Evolutionary conservation across 2,329 filamentous ascomycete species (phyloP), one percentile per base, ranked within the genome.

Genomic region (Orbilia oligospora): DNA sequence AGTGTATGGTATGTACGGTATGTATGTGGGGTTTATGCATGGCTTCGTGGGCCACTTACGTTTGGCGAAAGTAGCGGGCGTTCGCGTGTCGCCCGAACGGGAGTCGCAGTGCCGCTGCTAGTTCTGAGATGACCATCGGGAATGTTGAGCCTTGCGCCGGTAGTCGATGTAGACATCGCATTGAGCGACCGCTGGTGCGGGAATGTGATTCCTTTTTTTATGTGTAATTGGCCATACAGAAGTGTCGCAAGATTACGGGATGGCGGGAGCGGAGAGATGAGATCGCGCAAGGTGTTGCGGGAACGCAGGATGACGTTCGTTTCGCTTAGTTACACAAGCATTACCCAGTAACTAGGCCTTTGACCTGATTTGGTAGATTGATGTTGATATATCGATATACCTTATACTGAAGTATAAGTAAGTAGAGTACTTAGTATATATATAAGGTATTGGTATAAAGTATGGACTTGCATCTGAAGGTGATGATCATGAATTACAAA

Each of bases 41-140:
- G 68, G 14, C 36, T 67, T 56, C 38, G 46, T 66, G 38, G 30
- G 61, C 27, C 44, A 55, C 70, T 33, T 75, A 82, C 81, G 14
- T 80, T 77, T 64, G 78, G 69, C 49, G 81, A 64, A 30, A 82
- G 76, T 27, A 81, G 56, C 51, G 81, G 79, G 49, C 81, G 64
- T 51, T 80, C 80, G 69, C 76, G 68, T 30, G 68, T 73, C 51
- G 75, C 69, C 36, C 76, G 69, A 8, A 72, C 61, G 18, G 76
- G 70, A 51, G 76, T 79, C n/a, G 69, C 44, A 18, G 68, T 71
- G 69, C 69, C 75, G 55, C 75, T 78, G 24, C 66, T 65, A 48
- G 51, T 72, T 63, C 46, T 69, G 61, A 69, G 36, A 38, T 24
- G 36, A 33, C 61, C 69, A 53, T 79, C 68, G 27, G 68, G 64